phyloP scores from a whole-genome alignment of 2,329 filamentous ascomycete species.

The Xenosphaeropsis pyriputrescens region DNA sequence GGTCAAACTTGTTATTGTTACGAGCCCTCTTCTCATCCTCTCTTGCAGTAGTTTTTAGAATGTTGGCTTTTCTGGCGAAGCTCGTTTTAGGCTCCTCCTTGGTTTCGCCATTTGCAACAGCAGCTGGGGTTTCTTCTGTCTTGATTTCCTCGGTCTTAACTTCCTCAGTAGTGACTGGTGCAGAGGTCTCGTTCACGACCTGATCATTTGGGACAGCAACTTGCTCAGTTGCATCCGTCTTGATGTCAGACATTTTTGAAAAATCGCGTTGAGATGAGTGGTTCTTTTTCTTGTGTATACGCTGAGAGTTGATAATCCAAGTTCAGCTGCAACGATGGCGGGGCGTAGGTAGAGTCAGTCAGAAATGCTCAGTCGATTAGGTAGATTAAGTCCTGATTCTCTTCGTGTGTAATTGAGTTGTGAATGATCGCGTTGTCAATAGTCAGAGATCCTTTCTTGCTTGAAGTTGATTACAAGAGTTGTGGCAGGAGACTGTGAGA shows the following conservation, averaged over 20 bases:
- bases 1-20: conserved; percentile 39
- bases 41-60: conserved; percentile 12
- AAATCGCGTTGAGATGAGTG: no score
- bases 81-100: background rate
- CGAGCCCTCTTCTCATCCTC: conserved; percentile 14
- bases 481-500: no score
- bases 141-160: background rate
- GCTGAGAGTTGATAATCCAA: no score
- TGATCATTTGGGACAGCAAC: conserved; percentile 9
- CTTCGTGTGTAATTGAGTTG: no score
- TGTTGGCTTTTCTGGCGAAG: conserved; percentile 1
- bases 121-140: conserved; percentile 2
- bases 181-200: conserved; percentile 6
- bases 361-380: no score
- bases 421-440: no score
- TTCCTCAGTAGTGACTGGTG: background rate
- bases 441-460: no score
- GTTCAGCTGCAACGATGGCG: no score
- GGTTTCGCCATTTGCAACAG: conserved; percentile 5
- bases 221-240: conserved; percentile 10
- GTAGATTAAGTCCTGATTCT: no score
- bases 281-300: no score
- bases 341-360: no score
- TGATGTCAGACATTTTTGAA: conserved; percentile 9
- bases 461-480: no score